Evolutionary conservation across 495 filamentous ascomycete genomes (phyloP).

Genomic region (Annulohypoxylon bovei): DNA sequence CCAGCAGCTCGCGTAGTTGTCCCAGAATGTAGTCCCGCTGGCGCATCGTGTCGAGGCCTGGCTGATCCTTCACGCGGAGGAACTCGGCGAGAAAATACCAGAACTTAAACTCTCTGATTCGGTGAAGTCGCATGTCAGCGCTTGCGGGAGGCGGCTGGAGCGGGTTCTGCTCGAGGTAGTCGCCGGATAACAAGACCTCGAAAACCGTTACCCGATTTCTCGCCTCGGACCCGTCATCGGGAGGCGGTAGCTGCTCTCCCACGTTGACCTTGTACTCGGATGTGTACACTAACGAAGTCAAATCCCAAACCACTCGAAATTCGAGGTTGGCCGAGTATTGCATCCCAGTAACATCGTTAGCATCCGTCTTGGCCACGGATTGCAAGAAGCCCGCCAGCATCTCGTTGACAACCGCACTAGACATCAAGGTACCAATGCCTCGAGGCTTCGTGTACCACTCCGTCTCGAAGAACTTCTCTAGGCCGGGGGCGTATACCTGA

Average conservation of each 20-base stretch:
- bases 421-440: slow-evolving; percentile 54
- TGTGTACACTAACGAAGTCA: slow-evolving; percentile 58
- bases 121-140: slow-evolving; percentile 60
- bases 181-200: slow-evolving; percentile 76
- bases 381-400: slow-evolving; percentile 70
- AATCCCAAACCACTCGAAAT: slow-evolving; percentile 75
- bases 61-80: slow-evolving; percentile 67
- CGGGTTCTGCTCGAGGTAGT: slow-evolving; percentile 67
- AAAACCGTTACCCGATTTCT: slow-evolving; percentile 75
- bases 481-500: slow-evolving; percentile 78
- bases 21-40: slow-evolving; percentile 71
- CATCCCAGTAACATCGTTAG: slow-evolving; percentile 68
- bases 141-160: slow-evolving; percentile 56
- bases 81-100: slow-evolving; percentile 81
- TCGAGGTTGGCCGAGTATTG: slow-evolving; percentile 71
- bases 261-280: slow-evolving; percentile 45
- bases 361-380: slow-evolving; percentile 50
- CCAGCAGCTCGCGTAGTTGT: slow-evolving; percentile 72
- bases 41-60: slow-evolving; percentile 59
- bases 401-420: slow-evolving; percentile 67
- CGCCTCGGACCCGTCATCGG: slow-evolving; percentile 68
- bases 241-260: slow-evolving; percentile 37
- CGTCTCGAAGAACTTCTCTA: slow-evolving; percentile 86
- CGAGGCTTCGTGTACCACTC: slow-evolving; percentile 73
- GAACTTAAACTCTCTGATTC: slow-evolving; percentile 76